Evolutionary conservation across 805 yeast genomes (phyloP), one percentile per base, ranked within the genome.

Genomic region (Schwanniomyces sp.): DNA sequence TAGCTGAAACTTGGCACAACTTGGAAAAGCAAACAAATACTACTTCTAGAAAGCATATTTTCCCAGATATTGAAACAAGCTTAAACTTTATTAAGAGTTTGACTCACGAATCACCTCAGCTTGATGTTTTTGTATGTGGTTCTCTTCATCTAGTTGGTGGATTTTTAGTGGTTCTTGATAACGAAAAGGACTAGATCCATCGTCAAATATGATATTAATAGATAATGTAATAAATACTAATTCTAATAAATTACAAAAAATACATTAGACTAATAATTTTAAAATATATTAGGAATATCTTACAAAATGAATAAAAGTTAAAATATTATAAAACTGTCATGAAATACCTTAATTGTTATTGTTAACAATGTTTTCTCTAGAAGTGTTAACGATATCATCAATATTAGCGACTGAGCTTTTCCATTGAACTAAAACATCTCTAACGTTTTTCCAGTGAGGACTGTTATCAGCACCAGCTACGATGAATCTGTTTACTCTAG

Each of bases 121-220:
- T 82, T 18, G 91, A 90, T 52, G 95, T 90, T 1, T 86, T 91
- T 69, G 97, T 91, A 0, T 87, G 95, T 49, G 99, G 99, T 0
- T 91, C 97, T 5, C 73, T 94, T 53, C 97, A 92, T 63, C 72
- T 95, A 48, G 96, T 94, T 9, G 99, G 99, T 14, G 99, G 98
- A 0, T 79, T 94, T 48, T 68, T 94, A 34, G 91, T 90, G 2
- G 97, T 91, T 5, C 69, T 90, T 38, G 97, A 92, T 46, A 65
- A 66, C 24, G 66, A 67, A 41, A 65, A 51, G 46, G 66, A 64
- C 43, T 65, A 56, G 48, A 18, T 14, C 27, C 18, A 17, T 16
- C 17, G 25, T 14, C 24, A 27, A 7, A 26, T 7, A 40, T 24
- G 21, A n/a, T 25, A 18, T 9, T 18, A 18, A n/a, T 18, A 16